Percentiles rank a stretch among this genome's conserved stretches.
Evolutionary conservation across 257 asterid species (phyloP).

Genomic region (Schizonepeta tenuifolia): DNA sequence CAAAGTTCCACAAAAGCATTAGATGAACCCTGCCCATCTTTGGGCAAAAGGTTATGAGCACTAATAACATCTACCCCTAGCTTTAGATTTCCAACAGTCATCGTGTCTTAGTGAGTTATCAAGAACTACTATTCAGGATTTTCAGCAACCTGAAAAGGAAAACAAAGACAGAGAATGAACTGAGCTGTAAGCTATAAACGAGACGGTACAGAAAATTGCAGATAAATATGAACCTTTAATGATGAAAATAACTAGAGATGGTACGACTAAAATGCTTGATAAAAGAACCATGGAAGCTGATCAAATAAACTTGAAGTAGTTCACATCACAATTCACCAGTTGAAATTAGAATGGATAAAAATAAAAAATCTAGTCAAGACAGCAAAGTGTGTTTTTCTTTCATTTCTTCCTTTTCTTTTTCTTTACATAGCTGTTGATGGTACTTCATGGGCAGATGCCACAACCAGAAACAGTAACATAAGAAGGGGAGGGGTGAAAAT

Average conservation of each 20-base stretch:
- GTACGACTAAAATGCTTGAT: neutral
- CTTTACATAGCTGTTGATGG: neutral
- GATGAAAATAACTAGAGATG: neutral
- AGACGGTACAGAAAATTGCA: neutral
- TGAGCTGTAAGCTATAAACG: neutral
- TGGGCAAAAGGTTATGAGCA: slow-evolving; percentile 85
- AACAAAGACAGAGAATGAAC: slow-evolving; percentile 20
- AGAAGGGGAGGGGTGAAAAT: neutral
- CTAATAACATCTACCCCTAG: slow-evolving; percentile 78
- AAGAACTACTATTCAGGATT: slow-evolving; percentile 24
- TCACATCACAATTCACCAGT: slow-evolving; percentile 24
- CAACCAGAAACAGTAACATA: neutral
- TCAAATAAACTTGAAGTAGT: slow-evolving; percentile 9
- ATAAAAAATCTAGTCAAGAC: neutral
- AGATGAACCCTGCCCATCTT: slow-evolving; percentile 94
- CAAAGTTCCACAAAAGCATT: slow-evolving; percentile 76
- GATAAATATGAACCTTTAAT: neutral
- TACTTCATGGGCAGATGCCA: neutral
- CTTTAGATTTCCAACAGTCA: slow-evolving; percentile 69
- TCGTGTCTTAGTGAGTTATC: slow-evolving; percentile 27
- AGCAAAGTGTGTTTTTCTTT: neutral
- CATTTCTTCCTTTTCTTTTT: neutral
- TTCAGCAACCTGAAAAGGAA: slow-evolving; percentile 33
- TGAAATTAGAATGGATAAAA: neutral
- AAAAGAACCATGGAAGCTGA: slow-evolving; percentile 14